phyloP scores from a whole-genome alignment of 23 red algal genomes.

The Chondrus crispus region DNA sequence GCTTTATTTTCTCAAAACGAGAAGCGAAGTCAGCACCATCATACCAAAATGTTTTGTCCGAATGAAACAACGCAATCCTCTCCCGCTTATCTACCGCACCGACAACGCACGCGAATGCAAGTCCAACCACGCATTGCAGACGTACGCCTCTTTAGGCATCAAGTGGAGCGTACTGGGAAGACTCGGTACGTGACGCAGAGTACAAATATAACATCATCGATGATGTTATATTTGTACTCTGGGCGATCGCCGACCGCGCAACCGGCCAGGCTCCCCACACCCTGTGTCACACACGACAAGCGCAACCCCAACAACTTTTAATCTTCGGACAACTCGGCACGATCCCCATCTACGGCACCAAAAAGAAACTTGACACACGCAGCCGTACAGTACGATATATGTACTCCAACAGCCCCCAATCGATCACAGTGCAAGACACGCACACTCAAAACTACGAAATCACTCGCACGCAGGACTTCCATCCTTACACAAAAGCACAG shows the following conservation, averaged over 20 bases:
- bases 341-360: background rate
- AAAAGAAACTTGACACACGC: background rate
- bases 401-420: background rate
- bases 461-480: background rate
- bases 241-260: no score
- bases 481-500: background rate
- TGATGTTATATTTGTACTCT: no score
- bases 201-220: background rate
- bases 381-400: background rate
- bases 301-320: background rate
- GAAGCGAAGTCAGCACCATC: no score
- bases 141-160: background rate
- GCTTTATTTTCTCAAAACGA: no score
- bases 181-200: background rate
- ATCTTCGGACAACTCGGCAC: constrained; percentile 6
- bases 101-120: background rate
- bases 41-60: no score
- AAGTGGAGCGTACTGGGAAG: background rate
- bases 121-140: background rate
- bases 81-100: background rate
- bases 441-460: background rate
- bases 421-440: background rate
- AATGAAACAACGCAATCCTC: background rate
- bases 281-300: background rate
- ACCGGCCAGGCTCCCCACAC: background rate